Evolutionary conservation across 257 asterid genomes (phyloP).

Genomic region (Paulownia fortunei): DNA sequence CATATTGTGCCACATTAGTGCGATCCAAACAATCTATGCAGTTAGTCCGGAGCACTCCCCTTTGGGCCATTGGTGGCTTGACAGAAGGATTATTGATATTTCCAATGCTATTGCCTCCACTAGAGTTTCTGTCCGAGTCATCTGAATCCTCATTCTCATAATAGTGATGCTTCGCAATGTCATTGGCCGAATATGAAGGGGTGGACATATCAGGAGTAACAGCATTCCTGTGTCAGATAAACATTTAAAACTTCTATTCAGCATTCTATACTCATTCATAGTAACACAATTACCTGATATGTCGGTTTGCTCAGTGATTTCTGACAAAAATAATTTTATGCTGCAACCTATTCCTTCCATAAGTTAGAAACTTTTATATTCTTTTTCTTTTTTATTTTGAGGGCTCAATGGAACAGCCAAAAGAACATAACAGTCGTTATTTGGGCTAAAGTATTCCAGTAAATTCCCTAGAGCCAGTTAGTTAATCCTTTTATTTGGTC

Average conservation of each 20-base stretch:
- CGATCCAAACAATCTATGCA: slow-evolving; percentile 90
- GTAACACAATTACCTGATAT: neutral
- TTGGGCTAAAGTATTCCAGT: neutral
- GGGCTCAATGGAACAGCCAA: neutral
- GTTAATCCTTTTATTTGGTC: slow-evolving; percentile 2
- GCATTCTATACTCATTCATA: slow-evolving; percentile 5
- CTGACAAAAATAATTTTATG: neutral
- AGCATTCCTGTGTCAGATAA: slow-evolving; percentile 52
- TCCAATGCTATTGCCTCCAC: slow-evolving; percentile 30
- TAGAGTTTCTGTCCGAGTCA: slow-evolving; percentile 40
- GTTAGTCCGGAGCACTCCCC: slow-evolving; percentile 76
- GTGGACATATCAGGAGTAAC: slow-evolving; percentile 39
- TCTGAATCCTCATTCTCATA: slow-evolving; percentile 50
- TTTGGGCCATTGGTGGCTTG: slow-evolving; percentile 55
- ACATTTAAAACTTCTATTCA: slow-evolving; percentile 14
- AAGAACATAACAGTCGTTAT: neutral
- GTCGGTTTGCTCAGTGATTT: neutral
- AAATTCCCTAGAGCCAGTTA: neutral
- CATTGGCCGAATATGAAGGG: slow-evolving; percentile 33
- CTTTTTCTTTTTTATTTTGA: neutral
- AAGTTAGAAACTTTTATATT: neutral
- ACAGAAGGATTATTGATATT: slow-evolving; percentile 40
- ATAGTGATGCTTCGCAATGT: slow-evolving; percentile 41
- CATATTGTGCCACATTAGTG: slow-evolving; percentile 83
- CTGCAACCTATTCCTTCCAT: neutral